Evolutionary conservation across 176 grass and related monocot species (phyloP), one percentile per base, ranked within the genome.

Genomic region (Juncus effusus): DNA sequence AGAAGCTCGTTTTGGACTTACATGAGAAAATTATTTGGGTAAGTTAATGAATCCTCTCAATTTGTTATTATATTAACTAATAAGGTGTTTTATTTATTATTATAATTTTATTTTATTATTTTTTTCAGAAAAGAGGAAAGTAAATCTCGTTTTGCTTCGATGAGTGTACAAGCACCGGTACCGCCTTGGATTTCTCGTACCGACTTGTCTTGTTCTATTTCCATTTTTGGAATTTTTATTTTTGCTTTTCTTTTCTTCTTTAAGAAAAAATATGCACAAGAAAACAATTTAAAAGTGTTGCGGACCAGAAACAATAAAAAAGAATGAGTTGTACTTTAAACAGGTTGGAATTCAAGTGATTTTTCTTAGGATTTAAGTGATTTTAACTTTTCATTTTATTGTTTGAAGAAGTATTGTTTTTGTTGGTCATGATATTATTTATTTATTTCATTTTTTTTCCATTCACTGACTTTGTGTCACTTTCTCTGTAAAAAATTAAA

Each of bases 11-110:
- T 83, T 10, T 88, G 65, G 87, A 67, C 69, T 45, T 83, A 54
- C 9, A 40, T 96, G 57, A 81, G 70, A 74, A 87, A 88, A 80
- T 72, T 88, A 36, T 96, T 96, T 79, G 61, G 92, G 92, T 88
- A 71, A 40, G 61, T 57, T 61, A 28, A 54, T n/a, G 28, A 51
- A 37, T 69, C 7, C 5, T 39, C 42, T 55, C 36, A 47, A 6
- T 47, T 47, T 47, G 44, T 47, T 47, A 47, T 47, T 47, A 62
- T 9, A 62, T 36, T 62, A 28, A 28, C 19, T 62, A 36, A 62
- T 62, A 62, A 13, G 13, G 4, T 67, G 12, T 19, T 16, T 52
- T 47, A 14, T n/a, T 16, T 42, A 40, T 42, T 42, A 28, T 28
- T 28, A 28, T 28, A 28, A 28, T 28, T 28, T 51, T 40, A 11